Evolutionary conservation across 257 asterid genomes (phyloP), one percentile per base, ranked within the genome.

Genomic region (Hygrophila difformis): DNA sequence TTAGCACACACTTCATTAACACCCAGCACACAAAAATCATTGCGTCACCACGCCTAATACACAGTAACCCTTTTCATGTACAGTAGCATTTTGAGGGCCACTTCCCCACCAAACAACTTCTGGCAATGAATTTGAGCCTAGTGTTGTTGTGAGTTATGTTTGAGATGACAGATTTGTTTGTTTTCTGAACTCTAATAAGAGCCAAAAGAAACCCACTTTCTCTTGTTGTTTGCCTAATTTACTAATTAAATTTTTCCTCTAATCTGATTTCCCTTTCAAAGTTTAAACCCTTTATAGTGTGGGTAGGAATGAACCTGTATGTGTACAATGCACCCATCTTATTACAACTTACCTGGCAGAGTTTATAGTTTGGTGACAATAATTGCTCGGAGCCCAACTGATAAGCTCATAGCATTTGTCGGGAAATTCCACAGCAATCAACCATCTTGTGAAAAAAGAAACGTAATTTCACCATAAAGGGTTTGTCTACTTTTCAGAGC

Each of bases 321-420:
- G n/a, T n/a, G n/a, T n/a, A n/a, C n/a, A n/a, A 24, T 24, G 5
- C 29, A 24, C 44, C 42, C 52, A 24, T 46, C 47, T n/a, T n/a
- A 60, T 22, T 53, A 50, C 60, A 63, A 47, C 59, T 36, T 50
- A 54, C 38, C 12, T 33, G 57, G 35, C 69, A 44, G 39, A 49
- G 70, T 58, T 39, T 48, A 49, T 39, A 33, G 47, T 61, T 12
- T 37, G 55, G 13, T 44, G 35, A 37, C 45, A 44, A 54, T 60
- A 66, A 50, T 54, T 29, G 51, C 3, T 24, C 5, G 28, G 43
- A 53, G 61, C n/a, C n/a, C n/a, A n/a, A 26, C 29, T 36, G 39
- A 18, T 29, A 9, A 14, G 31, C 53, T 22, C 22, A 39, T 56
- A 52, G 61, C 55, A 51, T 31, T 20, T 67, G 74, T 56, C 65